phyloP scores from a whole-genome alignment of 2,329 filamentous ascomycete genomes.

The Microsporum ferrugineum region DNA sequence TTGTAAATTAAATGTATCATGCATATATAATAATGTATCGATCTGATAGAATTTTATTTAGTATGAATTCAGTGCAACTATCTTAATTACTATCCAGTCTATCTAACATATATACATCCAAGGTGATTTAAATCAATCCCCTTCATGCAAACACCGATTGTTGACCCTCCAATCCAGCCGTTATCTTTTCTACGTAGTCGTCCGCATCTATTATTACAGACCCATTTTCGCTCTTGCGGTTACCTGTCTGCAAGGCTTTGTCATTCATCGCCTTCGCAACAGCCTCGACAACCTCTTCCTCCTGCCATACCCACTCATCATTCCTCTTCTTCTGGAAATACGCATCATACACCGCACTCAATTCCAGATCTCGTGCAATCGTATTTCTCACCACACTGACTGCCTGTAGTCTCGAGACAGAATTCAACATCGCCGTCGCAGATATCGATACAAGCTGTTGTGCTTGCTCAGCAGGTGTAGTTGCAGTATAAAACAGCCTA shows the following conservation, averaged over 20 bases:
- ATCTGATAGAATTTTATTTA: neutral
- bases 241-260: neutral
- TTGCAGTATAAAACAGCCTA: constrained; percentile 57
- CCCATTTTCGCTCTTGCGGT: neutral
- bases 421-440: constrained; percentile 44
- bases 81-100: neutral
- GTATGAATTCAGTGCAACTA: neutral
- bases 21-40: neutral
- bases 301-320: constrained; percentile 31
- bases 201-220: neutral
- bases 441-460: constrained; percentile 25
- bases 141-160: neutral
- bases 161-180: constrained; percentile 8
- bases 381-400: constrained; percentile 71
- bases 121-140: neutral
- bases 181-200: constrained; percentile 9
- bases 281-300: constrained; percentile 49
- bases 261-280: constrained; percentile 57
- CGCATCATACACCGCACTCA: constrained; percentile 53
- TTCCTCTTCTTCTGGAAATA: constrained; percentile 38
- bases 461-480: constrained; percentile 41
- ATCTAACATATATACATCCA: neutral
- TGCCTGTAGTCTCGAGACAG: constrained; percentile 58
- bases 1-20: neutral
- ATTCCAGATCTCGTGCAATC: constrained; percentile 56